These are phyloP conservation scores for Alnus rubra DNA, from an alignment of 306 rosid genomes.

Conservation along the genomic window DNA sequence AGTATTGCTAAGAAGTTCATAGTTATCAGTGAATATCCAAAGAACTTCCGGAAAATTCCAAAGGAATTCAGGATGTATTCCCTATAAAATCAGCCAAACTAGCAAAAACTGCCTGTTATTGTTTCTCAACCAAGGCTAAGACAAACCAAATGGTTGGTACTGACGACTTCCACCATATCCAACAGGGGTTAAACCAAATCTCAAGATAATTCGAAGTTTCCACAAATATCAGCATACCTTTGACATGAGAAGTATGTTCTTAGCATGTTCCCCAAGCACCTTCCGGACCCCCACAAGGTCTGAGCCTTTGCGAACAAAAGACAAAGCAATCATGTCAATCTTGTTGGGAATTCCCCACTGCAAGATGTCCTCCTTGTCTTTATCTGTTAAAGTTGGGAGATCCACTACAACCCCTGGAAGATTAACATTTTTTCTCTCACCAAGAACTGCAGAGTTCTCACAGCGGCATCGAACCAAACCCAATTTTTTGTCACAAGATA, in stretches of 20 bases:
- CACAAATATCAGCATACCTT: constrained; percentile 53
- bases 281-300: constrained; percentile 86
- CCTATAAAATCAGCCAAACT: neutral
- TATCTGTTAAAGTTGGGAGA: constrained; percentile 93
- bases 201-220: neutral
- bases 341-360: constrained; percentile 86
- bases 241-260: constrained; percentile 92
- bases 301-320: constrained; percentile 93
- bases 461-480: constrained; percentile 84
- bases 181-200: neutral
- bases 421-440: constrained; percentile 96
- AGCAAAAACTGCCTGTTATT: neutral
- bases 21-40: constrained; percentile 6
- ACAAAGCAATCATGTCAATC: constrained; percentile 95
- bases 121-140: neutral
- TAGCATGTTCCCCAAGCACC: constrained; percentile 78
- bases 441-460: constrained; percentile 90
- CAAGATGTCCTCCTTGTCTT: constrained; percentile 89
- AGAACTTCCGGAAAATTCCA: neutral
- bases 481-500: constrained; percentile 59
- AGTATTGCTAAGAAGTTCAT: constrained; percentile 1
- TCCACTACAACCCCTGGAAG: constrained; percentile 91
- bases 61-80: neutral
- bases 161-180: neutral
- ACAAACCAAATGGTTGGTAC: neutral